Percentiles rank a stretch among this genome's conserved stretches.
phyloP scores from a whole-genome alignment of 2,329 filamentous ascomycete genomes.

The Calycina herbarum region DNA sequence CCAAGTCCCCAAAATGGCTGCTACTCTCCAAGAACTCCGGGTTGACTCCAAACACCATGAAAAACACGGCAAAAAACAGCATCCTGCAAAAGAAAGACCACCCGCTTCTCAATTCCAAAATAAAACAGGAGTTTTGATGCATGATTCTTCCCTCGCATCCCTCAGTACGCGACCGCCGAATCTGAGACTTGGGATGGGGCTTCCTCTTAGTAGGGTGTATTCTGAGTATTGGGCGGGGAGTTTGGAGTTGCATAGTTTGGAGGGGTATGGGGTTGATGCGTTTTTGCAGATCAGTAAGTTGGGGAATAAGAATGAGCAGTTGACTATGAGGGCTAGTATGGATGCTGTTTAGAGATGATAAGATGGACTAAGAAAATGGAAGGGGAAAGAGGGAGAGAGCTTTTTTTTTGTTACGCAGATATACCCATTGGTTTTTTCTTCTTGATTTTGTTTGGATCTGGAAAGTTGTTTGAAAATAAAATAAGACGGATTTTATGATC shows the following conservation, averaged over 20 bases:
- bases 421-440: constrained; percentile 4
- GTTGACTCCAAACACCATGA: constrained; percentile 32
- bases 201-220: constrained; percentile 92
- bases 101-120: constrained; percentile 33
- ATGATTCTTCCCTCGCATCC: constrained; percentile 65
- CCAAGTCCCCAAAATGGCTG: constrained; percentile 86
- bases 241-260: constrained; percentile 85
- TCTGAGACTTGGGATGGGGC: constrained; percentile 83
- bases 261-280: constrained; percentile 93
- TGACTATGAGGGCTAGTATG: constrained; percentile 75
- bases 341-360: constrained; percentile 57
- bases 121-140: constrained; percentile 10
- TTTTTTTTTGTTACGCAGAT: background rate
- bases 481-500: background rate
- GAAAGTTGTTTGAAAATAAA: background rate
- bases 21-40: constrained; percentile 85
- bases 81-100: constrained; percentile 20
- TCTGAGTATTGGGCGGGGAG: constrained; percentile 98
- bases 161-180: constrained; percentile 83
- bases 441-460: background rate
- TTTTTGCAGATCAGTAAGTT: constrained; percentile 96
- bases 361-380: too few species aligned
- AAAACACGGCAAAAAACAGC: background rate
- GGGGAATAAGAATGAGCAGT: constrained; percentile 96
- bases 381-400: background rate